Evolutionary conservation across 202 grass and related monocot genomes (phyloP), one percentile per base, ranked within the genome.

Genomic region (Carex arenaria): DNA sequence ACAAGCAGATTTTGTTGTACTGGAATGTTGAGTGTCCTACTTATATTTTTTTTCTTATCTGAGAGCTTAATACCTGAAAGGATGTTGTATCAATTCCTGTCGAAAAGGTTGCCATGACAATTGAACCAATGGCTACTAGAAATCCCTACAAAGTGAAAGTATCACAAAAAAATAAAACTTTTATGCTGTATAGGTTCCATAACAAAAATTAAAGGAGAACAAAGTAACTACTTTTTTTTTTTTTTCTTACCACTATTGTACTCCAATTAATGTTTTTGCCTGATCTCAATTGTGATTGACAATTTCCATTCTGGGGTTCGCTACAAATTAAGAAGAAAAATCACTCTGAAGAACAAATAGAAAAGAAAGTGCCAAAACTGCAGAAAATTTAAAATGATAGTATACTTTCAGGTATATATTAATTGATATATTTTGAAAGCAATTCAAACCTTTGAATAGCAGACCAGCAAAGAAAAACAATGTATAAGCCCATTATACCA

Each of bases 391-490:
- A 31, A 5, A 20, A 83, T 10, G 18, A 87, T 64, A 67, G 32
- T 40, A 51, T 78, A 66, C 53, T 49, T 73, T 14, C 19, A 51
- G 51, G 34, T 6, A 55, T 6, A 74, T 65, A 70, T 45, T 45
- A 2, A 10, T 74, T 38, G n/a, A 47, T 53, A 42, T 10, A 31
- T 14, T 23, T 69, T 32, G 5, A 17, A 57, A 73, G 47, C 68
- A 34, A 20, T 61, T 73, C 22, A 31, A 89, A 93, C 95, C 93
- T 98, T 80, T 98, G 92, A 8, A 95, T 90, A 63, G 89, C 95
- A 82, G 93, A 98, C 95, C 93, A 98, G 83, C 95, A 98, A 28
- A 98, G 89, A 87, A 93, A 95, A 60, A 93, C 93, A 51, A 92
- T 88, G 82, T 91, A 98, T 28, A 78, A 86, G 43, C 91, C 85